phyloP scores from a whole-genome alignment of 1,139 yeast species.

The Candida freyschussii region DNA sequence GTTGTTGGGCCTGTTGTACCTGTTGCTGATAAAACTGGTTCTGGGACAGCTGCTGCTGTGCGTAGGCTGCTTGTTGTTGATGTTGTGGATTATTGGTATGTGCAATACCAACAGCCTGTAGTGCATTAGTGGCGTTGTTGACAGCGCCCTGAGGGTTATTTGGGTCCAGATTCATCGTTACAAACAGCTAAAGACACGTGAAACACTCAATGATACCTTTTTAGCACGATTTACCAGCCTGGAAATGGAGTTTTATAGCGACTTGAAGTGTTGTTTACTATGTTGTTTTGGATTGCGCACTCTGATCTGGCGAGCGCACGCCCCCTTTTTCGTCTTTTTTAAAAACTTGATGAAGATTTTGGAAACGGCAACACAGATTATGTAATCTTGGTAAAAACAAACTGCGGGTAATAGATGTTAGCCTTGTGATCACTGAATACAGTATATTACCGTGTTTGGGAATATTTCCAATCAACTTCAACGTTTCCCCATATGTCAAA shows the following conservation, averaged over 20 bases:
- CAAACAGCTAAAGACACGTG: too few species aligned
- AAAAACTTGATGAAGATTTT: background rate
- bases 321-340: conserved; percentile 1
- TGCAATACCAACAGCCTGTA: conserved; percentile 22
- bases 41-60: conserved; percentile 16
- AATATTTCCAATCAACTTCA: too few species aligned
- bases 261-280: conserved; percentile 4
- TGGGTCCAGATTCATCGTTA: conserved; percentile 20
- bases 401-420: too few species aligned
- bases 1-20: conserved; percentile 16
- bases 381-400: too few species aligned
- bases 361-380: too few species aligned
- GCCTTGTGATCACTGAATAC: too few species aligned
- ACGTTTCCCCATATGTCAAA: too few species aligned
- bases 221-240: too few species aligned
- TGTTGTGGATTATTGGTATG: conserved; percentile 8
- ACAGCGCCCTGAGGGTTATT: conserved; percentile 13
- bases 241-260: background rate
- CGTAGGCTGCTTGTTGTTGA: conserved; percentile 13
- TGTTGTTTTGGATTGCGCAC: conserved; percentile 16
- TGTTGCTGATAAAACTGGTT: conserved; percentile 19
- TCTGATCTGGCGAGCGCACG: conserved; percentile 6
- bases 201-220: too few species aligned
- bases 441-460: too few species aligned
- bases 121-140: conserved; percentile 22